Conservation (phyloP, 176 grass and related monocot genomes). For the bread wheat (Triticum aestivum) region DNA sequence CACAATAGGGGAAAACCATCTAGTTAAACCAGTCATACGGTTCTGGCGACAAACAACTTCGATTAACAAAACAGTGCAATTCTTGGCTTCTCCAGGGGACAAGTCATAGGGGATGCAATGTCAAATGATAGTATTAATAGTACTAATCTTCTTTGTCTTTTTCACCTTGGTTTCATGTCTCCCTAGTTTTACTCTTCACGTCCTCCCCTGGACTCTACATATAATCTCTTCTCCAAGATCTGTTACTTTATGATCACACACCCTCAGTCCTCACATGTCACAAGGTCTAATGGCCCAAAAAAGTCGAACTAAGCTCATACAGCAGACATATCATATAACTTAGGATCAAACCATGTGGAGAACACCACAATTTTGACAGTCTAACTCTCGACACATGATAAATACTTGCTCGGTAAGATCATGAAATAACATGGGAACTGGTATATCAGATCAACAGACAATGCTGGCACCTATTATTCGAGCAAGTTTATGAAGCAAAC, state of each 20-base stretch:
- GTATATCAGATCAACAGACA: neutral
- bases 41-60: neutral
- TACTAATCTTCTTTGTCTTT: neutral
- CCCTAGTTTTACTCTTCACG: neutral
- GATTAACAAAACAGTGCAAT: neutral
- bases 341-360: neutral
- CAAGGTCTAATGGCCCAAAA: neutral
- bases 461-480: neutral
- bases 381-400: neutral
- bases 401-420: neutral
- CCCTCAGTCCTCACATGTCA: neutral
- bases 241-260: slow-evolving; percentile 4
- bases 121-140: neutral
- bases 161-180: slow-evolving; percentile 2
- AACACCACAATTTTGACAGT: slow-evolving; percentile 1
- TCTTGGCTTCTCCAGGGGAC: neutral
- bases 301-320: neutral
- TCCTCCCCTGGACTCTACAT: neutral
- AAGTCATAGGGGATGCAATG: neutral
- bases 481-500: neutral
- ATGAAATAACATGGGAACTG: slow-evolving; percentile 2
- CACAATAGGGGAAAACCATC: neutral
- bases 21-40: neutral
- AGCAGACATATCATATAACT: neutral
- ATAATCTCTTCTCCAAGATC: neutral